Evolutionary conservation across 345 rosid species (phyloP).

Genomic region (Excoecaria agallocha): DNA sequence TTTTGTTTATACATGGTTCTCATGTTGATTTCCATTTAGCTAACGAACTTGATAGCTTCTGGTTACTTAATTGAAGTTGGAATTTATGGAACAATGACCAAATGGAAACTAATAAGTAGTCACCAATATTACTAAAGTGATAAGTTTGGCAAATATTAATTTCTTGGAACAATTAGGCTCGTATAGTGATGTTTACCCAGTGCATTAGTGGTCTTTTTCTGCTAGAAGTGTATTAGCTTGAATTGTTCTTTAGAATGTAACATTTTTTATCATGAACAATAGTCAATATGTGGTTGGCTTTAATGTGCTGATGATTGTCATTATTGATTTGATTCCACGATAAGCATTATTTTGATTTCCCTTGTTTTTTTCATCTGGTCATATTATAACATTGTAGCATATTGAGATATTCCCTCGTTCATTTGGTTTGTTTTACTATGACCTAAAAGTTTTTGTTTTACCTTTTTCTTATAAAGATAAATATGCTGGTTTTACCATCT

Average conservation of each 20-base stretch:
- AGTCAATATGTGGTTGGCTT: neutral
- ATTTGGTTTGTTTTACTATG: neutral
- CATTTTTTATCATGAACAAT: neutral
- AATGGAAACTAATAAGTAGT: neutral
- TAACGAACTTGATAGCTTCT: no score
- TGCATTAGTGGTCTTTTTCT: neutral
- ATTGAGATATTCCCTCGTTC: neutral
- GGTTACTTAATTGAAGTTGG: neutral
- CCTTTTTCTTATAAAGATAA: neutral
- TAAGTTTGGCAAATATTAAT: neutral
- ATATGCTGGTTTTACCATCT: neutral
- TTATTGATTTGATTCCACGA: neutral
- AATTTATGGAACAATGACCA: no score
- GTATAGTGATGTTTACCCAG: neutral
- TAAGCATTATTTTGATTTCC: neutral
- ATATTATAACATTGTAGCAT: neutral
- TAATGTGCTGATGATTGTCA: neutral
- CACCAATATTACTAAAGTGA: neutral
- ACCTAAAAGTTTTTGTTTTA: neutral
- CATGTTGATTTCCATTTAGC: no score
- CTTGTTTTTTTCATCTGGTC: neutral
- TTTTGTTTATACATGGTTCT: no score
- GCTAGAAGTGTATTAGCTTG: neutral
- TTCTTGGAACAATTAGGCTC: neutral
- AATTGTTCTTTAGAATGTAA: neutral